Evolutionary conservation across 1,139 yeast genomes (phyloP).

Genomic region (Nakaseomyces bracarensis): DNA sequence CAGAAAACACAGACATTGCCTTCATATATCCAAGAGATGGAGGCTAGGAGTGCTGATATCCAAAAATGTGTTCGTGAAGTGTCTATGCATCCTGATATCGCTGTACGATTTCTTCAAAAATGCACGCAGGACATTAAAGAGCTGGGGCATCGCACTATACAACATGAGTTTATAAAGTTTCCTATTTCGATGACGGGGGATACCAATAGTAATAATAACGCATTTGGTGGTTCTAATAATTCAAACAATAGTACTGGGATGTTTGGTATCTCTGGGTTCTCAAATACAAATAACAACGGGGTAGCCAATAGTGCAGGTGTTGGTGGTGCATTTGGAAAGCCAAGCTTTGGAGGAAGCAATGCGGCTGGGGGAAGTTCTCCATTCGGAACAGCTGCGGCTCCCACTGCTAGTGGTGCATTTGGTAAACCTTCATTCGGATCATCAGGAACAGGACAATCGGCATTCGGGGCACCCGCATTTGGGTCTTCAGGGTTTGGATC

Average conservation of each 20-base stretch:
- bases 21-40: conserved; percentile 37
- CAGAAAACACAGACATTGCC: conserved; percentile 33
- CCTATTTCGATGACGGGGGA: conserved; percentile 26
- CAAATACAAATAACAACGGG: conserved; percentile 9
- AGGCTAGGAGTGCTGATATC: conserved; percentile 42
- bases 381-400: too few species aligned
- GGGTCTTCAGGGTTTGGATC: conserved; percentile 8
- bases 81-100: conserved; percentile 38
- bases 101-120: conserved; percentile 50
- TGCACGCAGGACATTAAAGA: conserved; percentile 35
- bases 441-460: conserved; percentile 13
- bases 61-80: conserved; percentile 37
- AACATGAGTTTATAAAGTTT: conserved; percentile 39
- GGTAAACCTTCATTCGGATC: conserved; percentile 19
- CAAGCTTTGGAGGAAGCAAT: conserved; percentile 8
- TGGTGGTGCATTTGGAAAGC: conserved; percentile 19
- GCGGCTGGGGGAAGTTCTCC: conserved; percentile 23
- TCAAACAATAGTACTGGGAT: conserved; percentile 5
- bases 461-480: conserved; percentile 16
- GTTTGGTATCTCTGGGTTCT: conserved; percentile 10
- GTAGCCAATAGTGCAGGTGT: neutral
- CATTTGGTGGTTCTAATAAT: neutral
- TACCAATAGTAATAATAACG: conserved; percentile 9
- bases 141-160: conserved; percentile 22
- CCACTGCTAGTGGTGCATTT: conserved; percentile 27